Percentiles rank a stretch among this genome's conserved stretches.
phyloP scores from a whole-genome alignment of 2,329 filamentous ascomycete species.

The Fusarium foetens region DNA sequence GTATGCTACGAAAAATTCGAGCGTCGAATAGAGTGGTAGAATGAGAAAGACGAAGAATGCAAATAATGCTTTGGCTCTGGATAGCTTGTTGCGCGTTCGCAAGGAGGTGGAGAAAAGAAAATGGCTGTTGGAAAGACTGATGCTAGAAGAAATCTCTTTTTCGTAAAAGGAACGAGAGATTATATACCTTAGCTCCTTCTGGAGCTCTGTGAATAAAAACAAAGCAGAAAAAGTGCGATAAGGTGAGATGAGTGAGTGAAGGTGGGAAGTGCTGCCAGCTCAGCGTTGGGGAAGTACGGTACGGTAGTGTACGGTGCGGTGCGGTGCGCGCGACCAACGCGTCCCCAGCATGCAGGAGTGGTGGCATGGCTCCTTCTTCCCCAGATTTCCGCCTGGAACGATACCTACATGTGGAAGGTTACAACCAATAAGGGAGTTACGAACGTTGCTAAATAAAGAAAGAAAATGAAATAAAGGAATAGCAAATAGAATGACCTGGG shows the following conservation, averaged over 20 bases:
- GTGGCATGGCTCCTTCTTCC: not conserved
- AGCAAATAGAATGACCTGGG: not conserved
- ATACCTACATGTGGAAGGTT: not conserved
- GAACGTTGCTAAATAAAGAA: not conserved
- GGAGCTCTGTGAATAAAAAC: conserved; percentile 14
- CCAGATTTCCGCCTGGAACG: conserved; percentile 6
- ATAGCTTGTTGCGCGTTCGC: conserved; percentile 4
- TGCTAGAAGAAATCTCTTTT: not conserved
- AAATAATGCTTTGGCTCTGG: conserved; percentile 9
- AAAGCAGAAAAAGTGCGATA: conserved; percentile 26
- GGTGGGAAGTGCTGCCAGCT: conserved; percentile 25
- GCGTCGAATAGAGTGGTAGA: conserved; percentile 24
- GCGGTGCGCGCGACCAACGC: conserved; percentile 40
- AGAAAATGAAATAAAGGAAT: not conserved
- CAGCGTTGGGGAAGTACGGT: conserved; percentile 17
- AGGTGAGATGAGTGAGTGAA: conserved; percentile 32
- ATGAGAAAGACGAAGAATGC: not conserved
- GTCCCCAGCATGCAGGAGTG: conserved; percentile 31
- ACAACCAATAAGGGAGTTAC: not conserved
- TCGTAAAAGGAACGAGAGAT: not conserved
- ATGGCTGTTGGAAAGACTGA: not conserved
- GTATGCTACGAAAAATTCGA: not conserved
- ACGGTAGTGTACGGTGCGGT: not conserved
- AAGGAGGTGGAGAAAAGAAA: not conserved
- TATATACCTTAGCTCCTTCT: not conserved